Percentiles rank a stretch among this genome's conserved stretches.
Evolutionary conservation across 768 basidiomycete genomes (phyloP).

Genomic region (Pleurotus cornucopiae): DNA sequence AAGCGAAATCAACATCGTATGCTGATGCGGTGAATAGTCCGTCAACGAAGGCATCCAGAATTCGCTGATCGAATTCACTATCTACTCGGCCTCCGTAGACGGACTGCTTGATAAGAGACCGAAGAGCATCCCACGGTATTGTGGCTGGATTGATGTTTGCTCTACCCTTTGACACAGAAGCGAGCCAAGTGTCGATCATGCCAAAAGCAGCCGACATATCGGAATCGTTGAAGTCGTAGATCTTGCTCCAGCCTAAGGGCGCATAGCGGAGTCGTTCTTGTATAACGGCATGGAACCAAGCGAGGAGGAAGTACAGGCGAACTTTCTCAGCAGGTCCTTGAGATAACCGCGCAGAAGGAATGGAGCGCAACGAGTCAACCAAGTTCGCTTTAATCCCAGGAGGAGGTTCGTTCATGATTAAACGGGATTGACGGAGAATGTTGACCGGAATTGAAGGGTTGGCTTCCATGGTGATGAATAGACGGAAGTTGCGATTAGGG

Average conservation of each 20-base stretch:
- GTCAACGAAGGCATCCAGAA: constrained; percentile 92
- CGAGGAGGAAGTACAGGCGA: constrained; percentile 90
- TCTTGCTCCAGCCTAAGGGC: constrained; percentile 95
- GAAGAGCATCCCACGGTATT: constrained; percentile 95
- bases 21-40: constrained; percentile 81
- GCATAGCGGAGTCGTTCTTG: constrained; percentile 96
- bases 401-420: constrained; percentile 98
- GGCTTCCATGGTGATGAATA: constrained; percentile 98
- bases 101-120: constrained; percentile 90
- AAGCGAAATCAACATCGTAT: constrained; percentile 90
- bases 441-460: constrained; percentile 94
- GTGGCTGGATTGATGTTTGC: constrained; percentile 88
- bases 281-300: constrained; percentile 98
- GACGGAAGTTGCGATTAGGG: constrained; percentile 86
- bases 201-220: constrained; percentile 91
- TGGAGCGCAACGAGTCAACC: constrained; percentile 79
- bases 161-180: constrained; percentile 74
- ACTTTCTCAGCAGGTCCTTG: constrained; percentile 92
- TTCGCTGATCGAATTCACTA: constrained; percentile 91
- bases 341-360: constrained; percentile 64
- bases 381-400: constrained; percentile 97
- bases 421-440: constrained; percentile 90
- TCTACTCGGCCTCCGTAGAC: constrained; percentile 94
- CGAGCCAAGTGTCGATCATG: constrained; percentile 91
- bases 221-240: constrained; percentile 98